A percentile compares a stretch with the other conserved stretches of the same genome.
Conservation (phyloP, 352 stramenopile genomes). For the Blastocystis sp. region DNA sequence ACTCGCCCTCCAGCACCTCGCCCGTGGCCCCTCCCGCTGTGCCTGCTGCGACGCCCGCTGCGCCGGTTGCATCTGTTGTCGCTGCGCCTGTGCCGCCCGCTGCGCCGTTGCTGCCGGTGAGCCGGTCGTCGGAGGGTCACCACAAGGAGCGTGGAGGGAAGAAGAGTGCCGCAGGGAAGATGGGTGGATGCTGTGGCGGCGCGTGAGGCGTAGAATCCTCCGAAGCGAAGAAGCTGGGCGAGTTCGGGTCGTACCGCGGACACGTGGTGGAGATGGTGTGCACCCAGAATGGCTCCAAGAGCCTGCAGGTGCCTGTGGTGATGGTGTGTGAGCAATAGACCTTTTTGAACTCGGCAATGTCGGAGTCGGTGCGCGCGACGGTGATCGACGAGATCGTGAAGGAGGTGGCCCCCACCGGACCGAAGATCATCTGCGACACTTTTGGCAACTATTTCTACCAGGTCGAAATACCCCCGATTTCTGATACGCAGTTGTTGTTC, state of each 20-base stretch:
- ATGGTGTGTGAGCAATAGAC: not conserved
- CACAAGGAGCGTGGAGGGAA: no score
- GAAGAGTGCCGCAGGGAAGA: not conserved
- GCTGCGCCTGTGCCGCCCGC: no score
- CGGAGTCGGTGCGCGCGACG: not conserved
- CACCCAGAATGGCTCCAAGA: conserved; percentile 44
- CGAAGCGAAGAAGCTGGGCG: not conserved
- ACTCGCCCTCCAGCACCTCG: no score
- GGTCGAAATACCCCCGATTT: no score
- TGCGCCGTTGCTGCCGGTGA: no score
- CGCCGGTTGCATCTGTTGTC: no score
- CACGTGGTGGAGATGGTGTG: conserved; percentile 31
- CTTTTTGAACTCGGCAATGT: not conserved
- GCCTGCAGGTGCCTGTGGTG: not conserved
- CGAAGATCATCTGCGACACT: conserved; percentile 36
- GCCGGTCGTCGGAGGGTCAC: no score
- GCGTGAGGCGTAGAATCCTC: not conserved
- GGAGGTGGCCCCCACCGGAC: conserved; percentile 17
- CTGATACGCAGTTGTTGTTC: not conserved
- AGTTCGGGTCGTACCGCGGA: conserved; percentile 16
- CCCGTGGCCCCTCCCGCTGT: no score
- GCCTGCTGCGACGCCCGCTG: no score
- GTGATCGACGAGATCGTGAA: conserved; percentile 13
- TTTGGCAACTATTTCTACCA: conserved; percentile 62
- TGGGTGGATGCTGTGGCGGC: not conserved